phyloP scores from a whole-genome alignment of 305 asterid genomes.

The Fraxinus nigra region DNA sequence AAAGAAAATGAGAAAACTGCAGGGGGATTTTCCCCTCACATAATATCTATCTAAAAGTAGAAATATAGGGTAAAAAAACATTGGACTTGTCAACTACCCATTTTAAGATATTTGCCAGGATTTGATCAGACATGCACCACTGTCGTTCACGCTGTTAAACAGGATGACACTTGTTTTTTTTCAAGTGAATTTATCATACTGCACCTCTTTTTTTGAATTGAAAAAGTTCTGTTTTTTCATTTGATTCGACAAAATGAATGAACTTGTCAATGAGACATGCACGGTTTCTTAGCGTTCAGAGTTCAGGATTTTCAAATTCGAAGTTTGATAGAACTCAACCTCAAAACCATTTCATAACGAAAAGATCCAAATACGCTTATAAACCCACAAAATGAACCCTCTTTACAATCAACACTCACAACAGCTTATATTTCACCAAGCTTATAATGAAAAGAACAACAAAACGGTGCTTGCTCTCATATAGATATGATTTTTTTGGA shows the following conservation, averaged over 20 bases:
- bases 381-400: not conserved
- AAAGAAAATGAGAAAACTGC: slow-evolving; percentile 3
- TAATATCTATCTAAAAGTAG: not conserved
- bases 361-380: not conserved
- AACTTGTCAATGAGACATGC: not conserved
- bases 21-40: not conserved
- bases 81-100: not conserved
- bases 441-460: not conserved
- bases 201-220: not conserved
- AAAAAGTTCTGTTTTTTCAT: not conserved
- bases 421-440: not conserved
- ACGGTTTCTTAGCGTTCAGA: not conserved
- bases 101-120: not conserved
- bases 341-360: not conserved
- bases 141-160: not conserved
- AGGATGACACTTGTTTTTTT: not conserved
- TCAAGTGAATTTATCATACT: not conserved
- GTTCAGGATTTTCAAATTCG: not conserved
- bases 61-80: not conserved
- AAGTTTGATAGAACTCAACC: slow-evolving; percentile 7
- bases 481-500: not conserved
- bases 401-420: not conserved
- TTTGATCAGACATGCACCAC: slow-evolving; percentile 26
- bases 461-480: not conserved
- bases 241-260: slow-evolving; percentile 3